Conservation (phyloP, 2,329 filamentous ascomycete species). For the Atkinsonella texensis region DNA sequence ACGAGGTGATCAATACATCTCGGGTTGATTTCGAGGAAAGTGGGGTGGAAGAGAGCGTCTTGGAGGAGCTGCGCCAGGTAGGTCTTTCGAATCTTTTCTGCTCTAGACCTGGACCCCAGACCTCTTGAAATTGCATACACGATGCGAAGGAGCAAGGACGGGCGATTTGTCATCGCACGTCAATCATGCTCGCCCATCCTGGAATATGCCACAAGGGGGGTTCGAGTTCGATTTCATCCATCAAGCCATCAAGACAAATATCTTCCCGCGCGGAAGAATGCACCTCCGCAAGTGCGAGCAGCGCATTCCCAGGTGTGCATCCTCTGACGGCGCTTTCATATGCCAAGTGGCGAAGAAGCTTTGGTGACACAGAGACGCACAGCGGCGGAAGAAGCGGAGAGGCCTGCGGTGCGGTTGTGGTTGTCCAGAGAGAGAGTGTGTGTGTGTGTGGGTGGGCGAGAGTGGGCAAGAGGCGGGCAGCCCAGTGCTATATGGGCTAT, state of each 20-base stretch:
- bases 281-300: background rate
- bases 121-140: background rate
- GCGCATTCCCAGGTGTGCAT: background rate
- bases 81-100: conserved; percentile 22
- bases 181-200: background rate
- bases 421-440: conserved; percentile 4
- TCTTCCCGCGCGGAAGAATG: background rate
- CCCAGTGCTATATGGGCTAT: conserved; percentile 31
- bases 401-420: background rate
- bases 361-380: background rate
- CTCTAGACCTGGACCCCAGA: background rate
- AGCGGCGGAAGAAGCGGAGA: background rate
- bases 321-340: background rate
- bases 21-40: conserved; percentile 94
- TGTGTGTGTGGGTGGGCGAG: too few species aligned
- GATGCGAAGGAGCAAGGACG: background rate
- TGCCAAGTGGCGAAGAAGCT: background rate
- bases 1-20: conserved; percentile 84
- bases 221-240: background rate
- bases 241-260: background rate
- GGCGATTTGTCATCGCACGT: background rate
- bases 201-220: background rate
- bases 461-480: conserved; percentile 28
- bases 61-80: conserved; percentile 82
- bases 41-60: conserved; percentile 75